A percentile compares a stretch with the other conserved stretches of the same genome.
These are phyloP conservation scores for Candida tammaniensis DNA, from an alignment of 805 yeast species.

Conservation along the genomic window DNA sequence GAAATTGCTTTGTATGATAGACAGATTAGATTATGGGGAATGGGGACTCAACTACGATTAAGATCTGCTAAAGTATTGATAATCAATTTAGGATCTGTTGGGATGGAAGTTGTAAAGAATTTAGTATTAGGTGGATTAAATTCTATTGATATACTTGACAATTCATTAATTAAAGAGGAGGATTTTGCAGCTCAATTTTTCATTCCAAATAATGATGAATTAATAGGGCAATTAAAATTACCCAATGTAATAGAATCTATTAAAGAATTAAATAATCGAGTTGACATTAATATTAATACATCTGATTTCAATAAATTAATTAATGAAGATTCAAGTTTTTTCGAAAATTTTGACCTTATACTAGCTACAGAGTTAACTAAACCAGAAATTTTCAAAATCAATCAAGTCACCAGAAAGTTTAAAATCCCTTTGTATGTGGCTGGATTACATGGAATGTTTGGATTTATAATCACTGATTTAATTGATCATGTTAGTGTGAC, in stretches of 20 bases:
- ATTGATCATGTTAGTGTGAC: conserved; percentile 57
- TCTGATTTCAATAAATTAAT: conserved; percentile 18
- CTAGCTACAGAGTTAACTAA: conserved; percentile 66
- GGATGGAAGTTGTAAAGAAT: conserved; percentile 81
- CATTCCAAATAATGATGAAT: conserved; percentile 47
- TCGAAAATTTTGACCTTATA: conserved; percentile 61
- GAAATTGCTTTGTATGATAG: conserved; percentile 92
- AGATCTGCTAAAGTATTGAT: conserved; percentile 69
- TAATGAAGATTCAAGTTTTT: conserved; percentile 30
- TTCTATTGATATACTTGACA: conserved; percentile 66
- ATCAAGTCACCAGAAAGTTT: conserved; percentile 52
- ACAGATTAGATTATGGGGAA: conserved; percentile 94
- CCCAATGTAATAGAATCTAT: conserved; percentile 56
- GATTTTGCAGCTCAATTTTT: conserved; percentile 79
- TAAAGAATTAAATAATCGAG: conserved; percentile 78
- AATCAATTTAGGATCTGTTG: conserved; percentile 72
- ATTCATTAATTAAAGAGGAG: conserved; percentile 47
- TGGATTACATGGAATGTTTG: conserved; percentile 76
- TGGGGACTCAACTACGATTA: conserved; percentile 81
- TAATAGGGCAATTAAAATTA: conserved; percentile 56
- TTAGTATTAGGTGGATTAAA: conserved; percentile 88
- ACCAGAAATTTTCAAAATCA: conserved; percentile 44
- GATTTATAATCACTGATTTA: conserved; percentile 78
- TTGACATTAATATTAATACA: conserved; percentile 48
- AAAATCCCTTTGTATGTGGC: conserved; percentile 67